These are phyloP conservation scores for Exophiala dermatitidis DNA, from an alignment of 2,329 filamentous ascomycete genomes.

Conservation along the genomic window DNA sequence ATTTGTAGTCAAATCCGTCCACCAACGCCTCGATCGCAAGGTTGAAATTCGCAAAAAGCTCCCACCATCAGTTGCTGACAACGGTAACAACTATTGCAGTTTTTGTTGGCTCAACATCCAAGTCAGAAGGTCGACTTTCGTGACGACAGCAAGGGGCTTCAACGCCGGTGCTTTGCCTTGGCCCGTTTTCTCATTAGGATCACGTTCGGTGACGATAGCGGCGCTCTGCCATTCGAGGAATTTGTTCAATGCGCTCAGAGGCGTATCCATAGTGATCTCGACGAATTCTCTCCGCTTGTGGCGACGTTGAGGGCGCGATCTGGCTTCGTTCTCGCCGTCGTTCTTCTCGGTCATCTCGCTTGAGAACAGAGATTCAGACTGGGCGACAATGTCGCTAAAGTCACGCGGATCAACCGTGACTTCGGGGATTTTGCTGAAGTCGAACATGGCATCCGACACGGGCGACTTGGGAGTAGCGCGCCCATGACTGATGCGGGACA, in stretches of 20 bases:
- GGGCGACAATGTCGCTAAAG: slow-evolving; percentile 35
- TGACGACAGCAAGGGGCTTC: slow-evolving; percentile 78
- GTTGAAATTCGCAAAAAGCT: neutral
- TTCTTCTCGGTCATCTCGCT: slow-evolving; percentile 4
- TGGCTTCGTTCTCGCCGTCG: slow-evolving; percentile 13
- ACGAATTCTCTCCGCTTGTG: slow-evolving; percentile 63
- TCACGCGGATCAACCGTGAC: slow-evolving; percentile 81
- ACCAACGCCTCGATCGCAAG: neutral
- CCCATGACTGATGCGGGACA: slow-evolving; percentile 80
- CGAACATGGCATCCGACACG: slow-evolving; percentile 90
- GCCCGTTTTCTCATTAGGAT: slow-evolving; percentile 38
- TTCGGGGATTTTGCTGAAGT: slow-evolving; percentile 81
- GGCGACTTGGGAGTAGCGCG: slow-evolving; percentile 66
- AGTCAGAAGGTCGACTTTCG: slow-evolving; percentile 89
- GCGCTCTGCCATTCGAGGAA: slow-evolving; percentile 92
- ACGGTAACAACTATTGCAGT: slow-evolving; percentile 6
- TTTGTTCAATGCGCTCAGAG: slow-evolving; percentile 71
- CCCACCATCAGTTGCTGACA: neutral
- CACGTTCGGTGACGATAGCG: slow-evolving; percentile 80
- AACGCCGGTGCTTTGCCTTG: slow-evolving; percentile 43
- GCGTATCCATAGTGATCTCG: slow-evolving; percentile 87
- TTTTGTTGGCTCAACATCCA: slow-evolving; percentile 72
- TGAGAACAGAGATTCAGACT: neutral
- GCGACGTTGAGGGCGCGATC: neutral
- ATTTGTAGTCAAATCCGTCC: neutral